phyloP scores from a whole-genome alignment of 129 eudicot species.

The Artemisia argyi region DNA sequence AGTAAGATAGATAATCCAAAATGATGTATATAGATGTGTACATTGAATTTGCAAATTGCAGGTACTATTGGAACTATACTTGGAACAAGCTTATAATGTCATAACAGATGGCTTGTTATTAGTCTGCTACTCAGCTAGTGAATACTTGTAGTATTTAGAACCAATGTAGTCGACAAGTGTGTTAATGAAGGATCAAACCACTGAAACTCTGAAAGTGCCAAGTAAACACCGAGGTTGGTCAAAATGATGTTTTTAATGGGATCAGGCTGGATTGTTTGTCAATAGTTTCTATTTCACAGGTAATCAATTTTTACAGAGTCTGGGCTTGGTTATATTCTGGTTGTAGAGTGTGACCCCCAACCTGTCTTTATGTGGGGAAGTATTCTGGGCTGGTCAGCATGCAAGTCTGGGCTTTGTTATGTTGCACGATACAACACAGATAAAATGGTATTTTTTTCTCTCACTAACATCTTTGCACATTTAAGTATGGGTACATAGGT shows the following conservation, averaged over 20 bases:
- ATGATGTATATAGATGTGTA: not conserved
- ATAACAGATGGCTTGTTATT: too few relatives aligned
- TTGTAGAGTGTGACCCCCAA: too few relatives aligned
- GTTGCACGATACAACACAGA: conserved; percentile 82
- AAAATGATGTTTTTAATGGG: not conserved
- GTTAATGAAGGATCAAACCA: not conserved
- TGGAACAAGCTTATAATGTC: not conserved
- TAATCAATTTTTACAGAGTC: too few relatives aligned
- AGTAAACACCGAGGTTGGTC: conserved; percentile 3
- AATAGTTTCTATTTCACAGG: too few relatives aligned
- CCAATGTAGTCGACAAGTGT: not conserved
- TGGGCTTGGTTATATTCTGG: too few relatives aligned
- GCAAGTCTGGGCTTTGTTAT: conserved; percentile 85
- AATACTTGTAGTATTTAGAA: too few relatives aligned
- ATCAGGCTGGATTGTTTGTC: not conserved
- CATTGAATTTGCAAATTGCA: not conserved
- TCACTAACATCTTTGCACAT: not conserved
- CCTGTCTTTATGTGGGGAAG: conserved; percentile 41
- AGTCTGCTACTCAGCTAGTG: too few relatives aligned
- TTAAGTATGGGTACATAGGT: not conserved
- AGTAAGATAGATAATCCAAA: too few relatives aligned
- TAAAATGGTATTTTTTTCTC: conserved; percentile 57
- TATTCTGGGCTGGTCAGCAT: conserved; percentile 95
- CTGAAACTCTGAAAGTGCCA: not conserved
- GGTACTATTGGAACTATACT: not conserved